A percentile compares a stretch with the other conserved stretches of the same genome.
phyloP scores from a whole-genome alignment of 2,329 filamentous ascomycete species.

The Allantophomopsis lycopodina region DNA sequence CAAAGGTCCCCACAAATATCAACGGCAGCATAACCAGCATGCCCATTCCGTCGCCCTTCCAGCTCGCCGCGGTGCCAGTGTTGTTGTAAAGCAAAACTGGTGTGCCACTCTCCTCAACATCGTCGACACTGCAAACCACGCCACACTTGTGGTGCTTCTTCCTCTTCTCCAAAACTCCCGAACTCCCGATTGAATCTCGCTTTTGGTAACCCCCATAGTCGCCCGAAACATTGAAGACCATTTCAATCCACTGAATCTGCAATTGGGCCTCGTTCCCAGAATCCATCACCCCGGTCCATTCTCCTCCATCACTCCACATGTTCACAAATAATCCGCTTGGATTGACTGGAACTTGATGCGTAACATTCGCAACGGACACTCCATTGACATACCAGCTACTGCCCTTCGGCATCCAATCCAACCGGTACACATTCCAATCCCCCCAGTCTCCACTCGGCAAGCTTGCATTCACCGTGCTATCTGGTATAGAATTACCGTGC shows the following conservation, averaged over 20 bases:
- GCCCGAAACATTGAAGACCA: constrained; percentile 15
- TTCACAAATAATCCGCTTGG: constrained; percentile 14
- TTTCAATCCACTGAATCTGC: constrained; percentile 18
- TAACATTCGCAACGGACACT: constrained; percentile 11
- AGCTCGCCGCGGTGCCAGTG: background rate
- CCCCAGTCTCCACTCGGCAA: constrained; percentile 12
- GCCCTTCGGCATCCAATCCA: constrained; percentile 16
- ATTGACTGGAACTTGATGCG: constrained; percentile 11
- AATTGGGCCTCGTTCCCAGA: constrained; percentile 12
- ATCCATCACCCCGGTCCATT: constrained; percentile 17
- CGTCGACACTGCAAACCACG: constrained; percentile 1
- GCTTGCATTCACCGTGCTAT: constrained; percentile 12
- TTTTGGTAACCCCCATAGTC: constrained; percentile 1
- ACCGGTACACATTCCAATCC: constrained; percentile 14
- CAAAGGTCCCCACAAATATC: too few relatives aligned
- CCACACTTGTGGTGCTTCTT: background rate
- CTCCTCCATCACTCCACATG: constrained; percentile 18
- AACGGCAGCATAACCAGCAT: too few relatives aligned
- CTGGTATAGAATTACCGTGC: constrained; percentile 6
- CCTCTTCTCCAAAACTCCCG: background rate
- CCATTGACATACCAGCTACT: constrained; percentile 18
- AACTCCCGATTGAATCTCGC: background rate
- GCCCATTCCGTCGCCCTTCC: too few relatives aligned
- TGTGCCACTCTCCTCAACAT: background rate
- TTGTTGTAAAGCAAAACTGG: constrained; percentile 1